Percentiles rank a stretch among this genome's conserved stretches.
Evolutionary conservation across 2,329 filamentous ascomycete species (phyloP).

Genomic region (Phyllachora maydis): DNA sequence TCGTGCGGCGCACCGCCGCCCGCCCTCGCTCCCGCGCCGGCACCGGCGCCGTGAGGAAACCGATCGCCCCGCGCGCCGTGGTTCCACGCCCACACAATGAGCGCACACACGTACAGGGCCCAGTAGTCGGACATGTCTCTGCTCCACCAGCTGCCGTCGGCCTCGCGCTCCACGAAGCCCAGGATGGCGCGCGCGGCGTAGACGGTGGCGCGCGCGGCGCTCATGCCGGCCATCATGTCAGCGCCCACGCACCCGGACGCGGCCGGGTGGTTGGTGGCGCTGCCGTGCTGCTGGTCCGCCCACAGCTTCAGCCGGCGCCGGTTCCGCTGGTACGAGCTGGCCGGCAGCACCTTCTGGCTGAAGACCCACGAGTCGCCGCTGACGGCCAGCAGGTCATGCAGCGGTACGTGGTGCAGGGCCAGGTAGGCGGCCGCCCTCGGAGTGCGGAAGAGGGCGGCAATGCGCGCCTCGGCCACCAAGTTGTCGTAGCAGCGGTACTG

Average conservation of each 20-base stretch:
- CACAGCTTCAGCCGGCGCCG: constrained; percentile 23
- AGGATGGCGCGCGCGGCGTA: constrained; percentile 31
- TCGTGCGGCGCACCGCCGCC: constrained; percentile 5
- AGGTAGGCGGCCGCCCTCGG: constrained; percentile 28
- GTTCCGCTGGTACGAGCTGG: constrained; percentile 21
- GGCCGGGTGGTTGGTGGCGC: constrained; percentile 1
- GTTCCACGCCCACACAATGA: constrained; percentile 38
- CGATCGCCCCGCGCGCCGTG: constrained; percentile 9
- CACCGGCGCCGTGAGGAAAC: constrained; percentile 4
- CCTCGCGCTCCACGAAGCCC: constrained; percentile 14
- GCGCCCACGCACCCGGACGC: constrained; percentile 2
- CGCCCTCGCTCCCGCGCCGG: constrained; percentile 5
- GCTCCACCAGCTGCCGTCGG: constrained; percentile 6
- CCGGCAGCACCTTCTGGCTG: constrained; percentile 25
- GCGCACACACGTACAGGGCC: constrained; percentile 32
- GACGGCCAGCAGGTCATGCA: constrained; percentile 33
- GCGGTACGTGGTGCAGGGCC: constrained; percentile 35
- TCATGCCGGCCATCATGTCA: constrained; percentile 17
- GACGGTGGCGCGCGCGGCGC: constrained; percentile 20
- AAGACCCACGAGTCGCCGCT: constrained; percentile 38
- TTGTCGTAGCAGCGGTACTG: constrained; percentile 4
- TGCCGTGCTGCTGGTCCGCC: constrained; percentile 7
- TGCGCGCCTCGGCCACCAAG: constrained; percentile 8
- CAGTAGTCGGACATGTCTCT: constrained; percentile 28
- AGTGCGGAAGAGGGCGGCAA: constrained; percentile 20